These are phyloP conservation scores for Phragmites australis DNA, from an alignment of 176 grass and related monocot genomes.

Conservation along the genomic window DNA sequence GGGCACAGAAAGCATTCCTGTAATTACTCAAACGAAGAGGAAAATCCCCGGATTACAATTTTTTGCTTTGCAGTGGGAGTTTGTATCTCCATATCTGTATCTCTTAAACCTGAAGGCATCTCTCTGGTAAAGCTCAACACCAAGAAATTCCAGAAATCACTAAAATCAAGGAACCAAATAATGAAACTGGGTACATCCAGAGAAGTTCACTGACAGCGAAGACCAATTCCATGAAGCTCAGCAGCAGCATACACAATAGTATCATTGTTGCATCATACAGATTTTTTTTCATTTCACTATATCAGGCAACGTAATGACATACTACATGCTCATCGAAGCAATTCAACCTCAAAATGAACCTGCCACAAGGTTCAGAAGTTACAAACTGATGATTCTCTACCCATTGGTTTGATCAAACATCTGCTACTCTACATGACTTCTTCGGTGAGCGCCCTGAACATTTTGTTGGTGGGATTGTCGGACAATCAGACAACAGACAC, in stretches of 20 bases:
- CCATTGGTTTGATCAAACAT: constrained; percentile 17
- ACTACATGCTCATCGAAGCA: not conserved
- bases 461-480: constrained; percentile 8
- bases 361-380: constrained; percentile 8
- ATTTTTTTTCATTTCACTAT: not conserved
- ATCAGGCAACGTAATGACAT: constrained; percentile 20
- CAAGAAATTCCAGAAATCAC: not conserved
- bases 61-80: not conserved
- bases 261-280: not conserved
- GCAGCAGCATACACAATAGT: constrained; percentile 5
- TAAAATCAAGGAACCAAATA: constrained; percentile 15
- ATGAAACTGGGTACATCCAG: not conserved
- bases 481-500: constrained; percentile 1
- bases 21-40: constrained; percentile 22
- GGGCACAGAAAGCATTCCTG: constrained; percentile 2
- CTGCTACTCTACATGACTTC: not conserved
- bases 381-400: not conserved
- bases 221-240: not conserved
- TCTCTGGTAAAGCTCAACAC: not conserved
- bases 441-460: not conserved
- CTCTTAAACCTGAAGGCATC: not conserved
- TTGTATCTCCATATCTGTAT: not conserved
- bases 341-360: not conserved
- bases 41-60: not conserved
- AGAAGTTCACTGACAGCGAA: not conserved